These are phyloP conservation scores for Delitschia confertaspora DNA, from an alignment of 495 filamentous ascomycete species.

Conservation along the genomic window DNA sequence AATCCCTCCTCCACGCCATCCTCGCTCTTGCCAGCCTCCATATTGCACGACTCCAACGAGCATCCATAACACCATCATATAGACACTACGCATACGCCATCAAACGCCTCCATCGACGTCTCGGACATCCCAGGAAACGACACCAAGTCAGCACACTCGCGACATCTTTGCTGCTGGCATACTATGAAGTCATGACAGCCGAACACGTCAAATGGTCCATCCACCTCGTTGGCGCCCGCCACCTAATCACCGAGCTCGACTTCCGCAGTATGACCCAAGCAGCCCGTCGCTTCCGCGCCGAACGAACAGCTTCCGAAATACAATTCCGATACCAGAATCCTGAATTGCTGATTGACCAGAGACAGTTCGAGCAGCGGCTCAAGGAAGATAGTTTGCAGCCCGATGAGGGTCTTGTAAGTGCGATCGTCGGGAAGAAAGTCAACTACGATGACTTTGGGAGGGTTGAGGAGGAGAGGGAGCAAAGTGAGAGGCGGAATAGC, in stretches of 20 bases:
- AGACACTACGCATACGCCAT: constrained; percentile 89
- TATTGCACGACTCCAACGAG: constrained; percentile 70
- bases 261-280: constrained; percentile 62
- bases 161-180: constrained; percentile 78
- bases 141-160: constrained; percentile 74
- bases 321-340: constrained; percentile 27
- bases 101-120: constrained; percentile 62
- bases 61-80: constrained; percentile 65
- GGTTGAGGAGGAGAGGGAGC: constrained; percentile 9
- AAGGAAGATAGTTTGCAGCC: constrained; percentile 16
- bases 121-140: constrained; percentile 62
- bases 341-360: constrained; percentile 23
- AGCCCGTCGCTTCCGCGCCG: constrained; percentile 48
- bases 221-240: constrained; percentile 75
- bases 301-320: constrained; percentile 32
- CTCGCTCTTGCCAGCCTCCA: constrained; percentile 82
- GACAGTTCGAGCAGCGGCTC: constrained; percentile 11
- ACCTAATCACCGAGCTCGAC: constrained; percentile 76
- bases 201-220: constrained; percentile 95
- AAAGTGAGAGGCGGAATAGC: constrained; percentile 2
- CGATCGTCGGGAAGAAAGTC: constrained; percentile 31
- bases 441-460: constrained; percentile 31
- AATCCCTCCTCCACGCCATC: constrained; percentile 81
- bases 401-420: constrained; percentile 33
- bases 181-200: constrained; percentile 89